These are phyloP conservation scores for Ormosia emarginata DNA, from an alignment of 306 rosid species.

Conservation along the genomic window DNA sequence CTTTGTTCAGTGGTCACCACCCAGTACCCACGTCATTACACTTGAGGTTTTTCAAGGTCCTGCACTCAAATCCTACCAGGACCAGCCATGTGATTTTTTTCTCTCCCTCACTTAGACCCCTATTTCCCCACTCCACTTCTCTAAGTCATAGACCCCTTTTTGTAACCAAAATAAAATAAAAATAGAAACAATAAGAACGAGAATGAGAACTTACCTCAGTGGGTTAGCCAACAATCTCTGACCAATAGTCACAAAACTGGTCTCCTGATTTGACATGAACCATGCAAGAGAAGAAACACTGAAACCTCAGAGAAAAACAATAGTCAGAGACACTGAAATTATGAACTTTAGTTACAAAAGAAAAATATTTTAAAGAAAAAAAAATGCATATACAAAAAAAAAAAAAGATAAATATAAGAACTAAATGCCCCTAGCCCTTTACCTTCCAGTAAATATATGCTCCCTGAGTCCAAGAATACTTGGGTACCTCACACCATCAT, in stretches of 20 bases:
- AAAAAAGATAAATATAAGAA: background rate
- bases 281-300: constrained; percentile 99
- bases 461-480: constrained; percentile 95
- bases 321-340: constrained; percentile 14
- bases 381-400: background rate
- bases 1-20: background rate
- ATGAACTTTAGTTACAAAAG: background rate
- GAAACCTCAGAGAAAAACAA: constrained; percentile 37
- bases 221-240: constrained; percentile 97
- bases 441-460: constrained; percentile 98
- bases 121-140: background rate
- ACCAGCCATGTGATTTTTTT: background rate
- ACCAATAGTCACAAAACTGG: constrained; percentile 97
- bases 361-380: background rate
- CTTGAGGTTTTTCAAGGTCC: background rate
- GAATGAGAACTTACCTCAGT: constrained; percentile 59
- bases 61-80: background rate
- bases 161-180: background rate
- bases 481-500: constrained; percentile 86
- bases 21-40: constrained; percentile 3
- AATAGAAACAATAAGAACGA: background rate
- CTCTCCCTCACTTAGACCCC: background rate
- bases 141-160: background rate
- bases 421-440: constrained; percentile 35
- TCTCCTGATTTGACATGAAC: constrained; percentile 99